A percentile compares a stretch with the other conserved stretches of the same genome.
These are phyloP conservation scores for Hippophae rhamnoides DNA, from an alignment of 306 rosid genomes.

Conservation along the genomic window DNA sequence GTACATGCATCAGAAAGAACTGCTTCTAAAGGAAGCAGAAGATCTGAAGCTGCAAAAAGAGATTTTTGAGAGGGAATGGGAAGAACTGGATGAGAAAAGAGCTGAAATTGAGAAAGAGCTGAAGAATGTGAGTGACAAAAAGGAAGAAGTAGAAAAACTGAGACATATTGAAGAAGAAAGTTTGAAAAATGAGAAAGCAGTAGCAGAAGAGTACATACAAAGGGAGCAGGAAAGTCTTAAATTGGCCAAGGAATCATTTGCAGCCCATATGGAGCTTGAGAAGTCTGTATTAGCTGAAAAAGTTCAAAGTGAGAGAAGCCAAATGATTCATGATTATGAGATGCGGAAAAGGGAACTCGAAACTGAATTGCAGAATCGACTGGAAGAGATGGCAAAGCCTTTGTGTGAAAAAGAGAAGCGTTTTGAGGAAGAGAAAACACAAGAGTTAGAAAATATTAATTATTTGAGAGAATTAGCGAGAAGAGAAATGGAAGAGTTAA, in stretches of 20 bases:
- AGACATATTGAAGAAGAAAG: slow-evolving; percentile 66
- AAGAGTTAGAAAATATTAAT: slow-evolving; percentile 54
- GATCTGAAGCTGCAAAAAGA: slow-evolving; percentile 83
- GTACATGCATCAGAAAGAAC: slow-evolving; percentile 74
- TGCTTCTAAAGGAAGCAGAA: slow-evolving; percentile 76
- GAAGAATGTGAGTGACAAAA: slow-evolving; percentile 46
- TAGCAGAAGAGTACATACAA: slow-evolving; percentile 41
- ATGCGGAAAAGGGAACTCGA: slow-evolving; percentile 63
- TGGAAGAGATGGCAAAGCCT: slow-evolving; percentile 69
- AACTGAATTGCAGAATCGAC: slow-evolving; percentile 64
- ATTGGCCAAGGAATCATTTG: slow-evolving; percentile 76
- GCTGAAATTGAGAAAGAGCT: slow-evolving; percentile 65
- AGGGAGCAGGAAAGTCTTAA: slow-evolving; percentile 68
- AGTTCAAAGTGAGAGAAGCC: slow-evolving; percentile 58
- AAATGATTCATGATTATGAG: slow-evolving; percentile 72
- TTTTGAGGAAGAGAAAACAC: slow-evolving; percentile 71
- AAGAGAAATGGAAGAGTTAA: slow-evolving; percentile 87
- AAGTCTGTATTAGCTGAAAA: slow-evolving; percentile 59
- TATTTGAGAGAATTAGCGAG: slow-evolving; percentile 71
- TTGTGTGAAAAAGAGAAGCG: slow-evolving; percentile 50
- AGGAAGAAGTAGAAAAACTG: slow-evolving; percentile 59
- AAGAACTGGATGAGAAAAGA: slow-evolving; percentile 81
- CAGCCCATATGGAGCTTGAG: slow-evolving; percentile 65
- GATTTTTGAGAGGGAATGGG: slow-evolving; percentile 95
- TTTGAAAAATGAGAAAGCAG: slow-evolving; percentile 55